Conservation (phyloP, 2,329 filamentous ascomycete species). For the Acrodontium crateriforme region DNA sequence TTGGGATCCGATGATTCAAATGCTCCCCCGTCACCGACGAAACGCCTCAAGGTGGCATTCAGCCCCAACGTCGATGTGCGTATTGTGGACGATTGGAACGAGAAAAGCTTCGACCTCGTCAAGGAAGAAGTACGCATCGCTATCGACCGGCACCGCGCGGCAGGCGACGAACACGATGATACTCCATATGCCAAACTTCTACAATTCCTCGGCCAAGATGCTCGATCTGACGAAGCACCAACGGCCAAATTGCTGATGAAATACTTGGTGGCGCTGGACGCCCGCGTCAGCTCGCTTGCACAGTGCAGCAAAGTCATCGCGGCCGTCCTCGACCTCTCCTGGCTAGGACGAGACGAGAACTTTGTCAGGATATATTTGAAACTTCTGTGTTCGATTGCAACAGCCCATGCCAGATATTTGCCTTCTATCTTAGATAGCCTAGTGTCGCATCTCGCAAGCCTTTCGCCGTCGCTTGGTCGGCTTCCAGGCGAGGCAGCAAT, state of each 20-base stretch:
- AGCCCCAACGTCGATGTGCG: constrained; percentile 33
- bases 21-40: constrained; percentile 23
- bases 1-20: constrained; percentile 24
- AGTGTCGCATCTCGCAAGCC: constrained; percentile 57
- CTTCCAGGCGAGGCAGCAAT: constrained; percentile 45
- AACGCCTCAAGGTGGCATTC: constrained; percentile 35
- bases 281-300: constrained; percentile 41
- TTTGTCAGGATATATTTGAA: constrained; percentile 44
- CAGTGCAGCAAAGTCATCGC: constrained; percentile 45
- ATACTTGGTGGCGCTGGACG: constrained; percentile 44
- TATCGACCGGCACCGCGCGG: constrained; percentile 18
- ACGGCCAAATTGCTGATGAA: constrained; percentile 40
- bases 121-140: constrained; percentile 48
- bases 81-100: constrained; percentile 31
- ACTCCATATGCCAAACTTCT: constrained; percentile 41
- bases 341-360: constrained; percentile 46
- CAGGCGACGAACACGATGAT: constrained; percentile 36
- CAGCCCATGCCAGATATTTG: constrained; percentile 69
- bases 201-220: constrained; percentile 16
- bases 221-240: constrained; percentile 29
- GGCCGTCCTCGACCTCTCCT: constrained; percentile 44
- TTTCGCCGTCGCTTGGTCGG: constrained; percentile 41
- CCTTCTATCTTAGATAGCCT: constrained; percentile 64
- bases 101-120: constrained; percentile 43
- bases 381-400: constrained; percentile 53